Evolutionary conservation across 305 asterid genomes (phyloP), one percentile per base, ranked within the genome.

Genomic region (Rubia tinctorum): DNA sequence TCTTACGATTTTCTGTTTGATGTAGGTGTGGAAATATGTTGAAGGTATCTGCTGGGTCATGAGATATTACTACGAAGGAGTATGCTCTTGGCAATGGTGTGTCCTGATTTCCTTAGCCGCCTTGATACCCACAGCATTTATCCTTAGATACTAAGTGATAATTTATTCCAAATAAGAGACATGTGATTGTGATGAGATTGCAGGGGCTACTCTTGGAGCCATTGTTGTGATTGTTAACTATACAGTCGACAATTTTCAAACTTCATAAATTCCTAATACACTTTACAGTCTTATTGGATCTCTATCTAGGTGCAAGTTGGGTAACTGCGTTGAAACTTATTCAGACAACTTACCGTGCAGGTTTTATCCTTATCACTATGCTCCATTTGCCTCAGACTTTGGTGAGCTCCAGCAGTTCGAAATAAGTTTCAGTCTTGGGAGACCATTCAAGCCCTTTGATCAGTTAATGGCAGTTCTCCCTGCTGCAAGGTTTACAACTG

Each of bases 41-140:
- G 93, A 88, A 77, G 93, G 93, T 63, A 76, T 88, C 43, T 82
- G 87, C 79, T 88, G 93, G 93, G 89, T 88, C 78, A 86, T 86
- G 90, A 86, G 73, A 66, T 88, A 88, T 80, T 88, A 88, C 83
- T 88, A 86, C 82, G 81, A 83, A 78, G 93, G 90, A 76, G 88
- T 86, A 43, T 88, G 93, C 80, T 88, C 93, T 58, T 88, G 93
- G 93, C 87, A 83, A 75, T 88, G 93, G 93, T 88, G 58, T 77
- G 91, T 81, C 42, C 67, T 77, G 67, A 75, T 18, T 61, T 66
- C 13, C 2, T 12, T 43, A 13, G 43, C 61, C 14, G 72, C 60
- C 40, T 1, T 25, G 25, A 47, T 47, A 45, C 20, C 27, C 27
- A 17, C 40, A 27, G 17, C 2, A 25, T 49, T 11, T 12, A 23